phyloP scores from a whole-genome alignment of 108 stramenopile genomes.

The Cyclotella distinguenda region DNA sequence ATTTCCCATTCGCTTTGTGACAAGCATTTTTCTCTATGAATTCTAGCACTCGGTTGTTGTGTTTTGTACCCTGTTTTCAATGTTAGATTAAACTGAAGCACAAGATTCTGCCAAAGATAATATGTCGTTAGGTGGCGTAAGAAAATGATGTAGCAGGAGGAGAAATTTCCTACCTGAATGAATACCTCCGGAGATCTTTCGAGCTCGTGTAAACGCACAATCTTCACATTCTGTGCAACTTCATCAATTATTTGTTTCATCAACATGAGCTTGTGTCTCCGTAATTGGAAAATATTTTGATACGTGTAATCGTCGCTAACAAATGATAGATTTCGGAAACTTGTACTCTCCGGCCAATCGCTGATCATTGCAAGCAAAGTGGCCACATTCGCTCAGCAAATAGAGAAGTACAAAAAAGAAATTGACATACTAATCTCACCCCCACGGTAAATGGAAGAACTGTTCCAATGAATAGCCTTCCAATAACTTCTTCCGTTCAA shows the following conservation, averaged over 20 bases:
- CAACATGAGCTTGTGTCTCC: slow-evolving; percentile 35
- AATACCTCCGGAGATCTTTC: slow-evolving; percentile 32
- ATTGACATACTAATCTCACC: slow-evolving; percentile 1
- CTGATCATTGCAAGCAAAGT: neutral
- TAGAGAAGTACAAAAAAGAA: neutral
- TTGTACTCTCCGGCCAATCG: slow-evolving; percentile 33
- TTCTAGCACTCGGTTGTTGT: slow-evolving; percentile 8
- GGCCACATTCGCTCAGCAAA: neutral
- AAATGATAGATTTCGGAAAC: slow-evolving; percentile 36
- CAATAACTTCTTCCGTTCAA: slow-evolving; percentile 12
- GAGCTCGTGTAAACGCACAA: slow-evolving; percentile 30
- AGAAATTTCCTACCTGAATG: slow-evolving; percentile 17
- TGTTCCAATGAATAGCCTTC: slow-evolving; percentile 9
- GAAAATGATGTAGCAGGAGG: neutral
- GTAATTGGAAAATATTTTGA: slow-evolving; percentile 32
- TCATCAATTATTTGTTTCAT: slow-evolving; percentile 37
- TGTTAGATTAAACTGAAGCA: slow-evolving; percentile 9
- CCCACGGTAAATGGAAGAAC: slow-evolving; percentile 34
- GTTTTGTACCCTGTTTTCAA: neutral
- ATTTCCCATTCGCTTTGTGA: slow-evolving; percentile 20
- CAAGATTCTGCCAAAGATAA: too few species aligned
- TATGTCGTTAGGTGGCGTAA: neutral
- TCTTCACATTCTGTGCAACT: slow-evolving; percentile 31
- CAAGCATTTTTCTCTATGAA: slow-evolving; percentile 19
- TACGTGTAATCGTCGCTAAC: slow-evolving; percentile 29